These are phyloP conservation scores for Monosporascus ibericus DNA, from an alignment of 2,329 filamentous ascomycete species.

Conservation along the genomic window DNA sequence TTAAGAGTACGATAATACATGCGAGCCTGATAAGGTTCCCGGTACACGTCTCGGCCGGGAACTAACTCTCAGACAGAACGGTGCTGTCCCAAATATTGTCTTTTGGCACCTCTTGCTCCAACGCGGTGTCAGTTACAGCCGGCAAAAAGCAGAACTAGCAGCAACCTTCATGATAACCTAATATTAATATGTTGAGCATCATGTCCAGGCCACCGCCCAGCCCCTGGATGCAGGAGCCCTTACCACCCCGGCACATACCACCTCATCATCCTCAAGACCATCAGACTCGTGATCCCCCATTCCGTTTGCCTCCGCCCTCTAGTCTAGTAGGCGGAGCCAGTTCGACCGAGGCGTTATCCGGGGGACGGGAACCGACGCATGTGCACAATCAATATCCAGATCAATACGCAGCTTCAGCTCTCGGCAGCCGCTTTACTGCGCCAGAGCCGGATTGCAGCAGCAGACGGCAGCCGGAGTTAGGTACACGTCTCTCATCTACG, in stretches of 20 bases:
- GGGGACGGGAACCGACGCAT: conserved; percentile 14
- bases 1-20: not conserved
- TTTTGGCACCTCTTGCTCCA: not conserved
- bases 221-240: conserved; percentile 22
- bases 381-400: conserved; percentile 14
- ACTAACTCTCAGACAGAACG: not conserved
- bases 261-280: conserved; percentile 20
- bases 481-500: conserved; percentile 12
- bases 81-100: not conserved
- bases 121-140: conserved; percentile 16
- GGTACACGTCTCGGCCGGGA: not conserved
- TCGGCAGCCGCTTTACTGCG: conserved; percentile 4
- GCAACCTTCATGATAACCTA: conserved; percentile 8
- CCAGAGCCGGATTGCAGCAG: not conserved
- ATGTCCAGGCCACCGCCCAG: conserved; percentile 22
- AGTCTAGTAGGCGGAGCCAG: conserved; percentile 17
- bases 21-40: not conserved
- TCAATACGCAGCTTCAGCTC: conserved; percentile 14
- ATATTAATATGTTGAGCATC: conserved; percentile 24
- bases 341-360: conserved; percentile 10
- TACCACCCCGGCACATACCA: conserved; percentile 18
- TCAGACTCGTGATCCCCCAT: conserved; percentile 9
- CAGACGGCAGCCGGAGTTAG: conserved; percentile 12
- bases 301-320: conserved; percentile 22
- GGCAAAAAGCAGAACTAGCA: conserved; percentile 15